A percentile compares a stretch with the other conserved stretches of the same genome.
phyloP scores from a whole-genome alignment of 176 grass and related monocot species.

The Lolium multiflorum region DNA sequence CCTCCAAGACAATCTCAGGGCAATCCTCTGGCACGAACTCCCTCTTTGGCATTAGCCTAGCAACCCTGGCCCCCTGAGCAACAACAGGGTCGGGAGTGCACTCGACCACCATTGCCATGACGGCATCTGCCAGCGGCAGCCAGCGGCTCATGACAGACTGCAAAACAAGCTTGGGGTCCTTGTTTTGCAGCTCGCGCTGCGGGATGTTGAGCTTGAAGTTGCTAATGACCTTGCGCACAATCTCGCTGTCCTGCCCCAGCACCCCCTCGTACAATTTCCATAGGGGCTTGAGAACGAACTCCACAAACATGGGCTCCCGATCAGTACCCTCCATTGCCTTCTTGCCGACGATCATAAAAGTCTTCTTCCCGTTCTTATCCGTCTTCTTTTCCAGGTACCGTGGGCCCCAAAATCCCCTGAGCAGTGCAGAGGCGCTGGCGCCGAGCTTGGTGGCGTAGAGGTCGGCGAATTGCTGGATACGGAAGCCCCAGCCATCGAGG shows the following conservation, averaged over 20 bases:
- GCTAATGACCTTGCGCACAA: constrained; percentile 25
- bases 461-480: constrained; percentile 71
- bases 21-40: constrained; percentile 53
- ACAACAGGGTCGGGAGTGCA: constrained; percentile 80
- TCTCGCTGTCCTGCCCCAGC: constrained; percentile 2
- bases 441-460: constrained; percentile 56
- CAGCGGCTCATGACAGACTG: constrained; percentile 90
- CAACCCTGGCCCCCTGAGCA: constrained; percentile 67
- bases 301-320: constrained; percentile 86
- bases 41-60: constrained; percentile 75
- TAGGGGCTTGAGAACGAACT: constrained; percentile 74
- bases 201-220: constrained; percentile 29
- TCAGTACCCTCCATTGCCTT: constrained; percentile 65
- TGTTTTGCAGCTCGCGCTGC: constrained; percentile 73
- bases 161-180: constrained; percentile 73
- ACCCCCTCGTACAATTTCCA: constrained; percentile 65
- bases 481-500: constrained; percentile 94
- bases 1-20: constrained; percentile 60
- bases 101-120: constrained; percentile 82
- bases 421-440: constrained; percentile 34
- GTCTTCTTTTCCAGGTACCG: constrained; percentile 66
- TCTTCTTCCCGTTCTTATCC: constrained; percentile 51
- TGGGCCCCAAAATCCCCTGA: constrained; percentile 85
- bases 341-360: constrained; percentile 73
- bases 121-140: constrained; percentile 74